These are phyloP conservation scores for Yamadazyma dushanensis DNA, from an alignment of 1,139 yeast genomes.

Conservation along the genomic window DNA sequence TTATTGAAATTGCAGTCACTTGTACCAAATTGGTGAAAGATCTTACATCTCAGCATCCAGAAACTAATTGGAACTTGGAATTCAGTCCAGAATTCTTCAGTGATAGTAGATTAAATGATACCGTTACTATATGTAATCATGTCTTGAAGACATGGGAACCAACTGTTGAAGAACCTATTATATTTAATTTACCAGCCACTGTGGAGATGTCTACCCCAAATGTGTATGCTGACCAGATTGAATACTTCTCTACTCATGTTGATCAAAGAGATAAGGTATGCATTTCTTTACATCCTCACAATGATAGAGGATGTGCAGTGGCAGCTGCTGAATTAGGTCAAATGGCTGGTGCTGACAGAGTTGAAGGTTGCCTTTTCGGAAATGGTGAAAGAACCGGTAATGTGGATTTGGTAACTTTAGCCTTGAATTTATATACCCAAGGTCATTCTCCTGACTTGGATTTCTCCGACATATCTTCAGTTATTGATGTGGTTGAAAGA, in stretches of 20 bases:
- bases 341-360: slow-evolving; percentile 52
- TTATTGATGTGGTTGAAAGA: slow-evolving; percentile 45
- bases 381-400: slow-evolving; percentile 54
- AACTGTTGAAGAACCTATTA: slow-evolving; percentile 40
- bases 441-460: slow-evolving; percentile 47
- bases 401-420: slow-evolving; percentile 49
- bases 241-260: slow-evolving; percentile 43
- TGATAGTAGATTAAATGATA: slow-evolving; percentile 45
- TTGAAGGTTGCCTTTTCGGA: slow-evolving; percentile 52
- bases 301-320: slow-evolving; percentile 52
- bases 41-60: slow-evolving; percentile 41
- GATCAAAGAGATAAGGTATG: slow-evolving; percentile 46
- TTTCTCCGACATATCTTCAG: slow-evolving; percentile 40
- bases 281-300: slow-evolving; percentile 49
- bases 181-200: slow-evolving; percentile 51
- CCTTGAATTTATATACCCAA: slow-evolving; percentile 48
- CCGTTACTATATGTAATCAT: slow-evolving; percentile 47
- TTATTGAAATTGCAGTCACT: slow-evolving; percentile 42
- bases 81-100: slow-evolving; percentile 51
- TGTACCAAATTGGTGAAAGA: slow-evolving; percentile 41
- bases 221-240: slow-evolving; percentile 52
- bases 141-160: slow-evolving; percentile 51
- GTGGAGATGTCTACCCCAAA: slow-evolving; percentile 51
- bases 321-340: slow-evolving; percentile 52
- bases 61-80: slow-evolving; percentile 46